Conservation (phyloP, 2,329 filamentous ascomycete species). For the Epichloe elymi region DNA sequence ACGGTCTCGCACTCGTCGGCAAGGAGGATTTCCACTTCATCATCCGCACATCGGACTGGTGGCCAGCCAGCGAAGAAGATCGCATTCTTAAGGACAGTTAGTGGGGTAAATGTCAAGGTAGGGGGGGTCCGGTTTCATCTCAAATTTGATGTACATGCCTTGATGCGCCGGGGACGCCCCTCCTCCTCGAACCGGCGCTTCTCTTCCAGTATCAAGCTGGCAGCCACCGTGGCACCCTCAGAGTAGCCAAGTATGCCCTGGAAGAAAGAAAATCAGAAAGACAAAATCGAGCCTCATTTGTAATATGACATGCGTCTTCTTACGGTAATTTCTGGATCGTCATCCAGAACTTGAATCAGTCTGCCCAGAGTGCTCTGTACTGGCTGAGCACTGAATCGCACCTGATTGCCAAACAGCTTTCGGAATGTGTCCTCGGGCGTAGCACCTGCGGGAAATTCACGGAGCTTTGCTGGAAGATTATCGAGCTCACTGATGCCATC, state of each 20-base stretch:
- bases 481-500: constrained; percentile 2
- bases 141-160: constrained; percentile 21
- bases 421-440: constrained; percentile 1
- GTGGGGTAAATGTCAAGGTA: neutral
- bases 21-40: constrained; percentile 26
- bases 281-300: neutral
- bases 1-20: constrained; percentile 30
- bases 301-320: neutral
- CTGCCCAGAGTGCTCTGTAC: neutral
- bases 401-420: neutral
- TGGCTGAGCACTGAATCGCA: neutral
- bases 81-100: neutral
- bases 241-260: constrained; percentile 42
- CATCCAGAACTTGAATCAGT: neutral
- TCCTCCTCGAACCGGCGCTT: constrained; percentile 4
- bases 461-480: neutral
- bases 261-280: neutral
- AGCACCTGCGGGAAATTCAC: constrained; percentile 1
- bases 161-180: constrained; percentile 13
- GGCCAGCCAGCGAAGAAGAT: constrained; percentile 40
- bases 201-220: constrained; percentile 35
- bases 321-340: constrained; percentile 2
- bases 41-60: constrained; percentile 25
- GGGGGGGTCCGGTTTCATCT: too few relatives aligned
- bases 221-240: constrained; percentile 41